Base-by-base conservation (phyloP, 129 eudicot genomes). In the Helianthus tuberosus region DNA sequence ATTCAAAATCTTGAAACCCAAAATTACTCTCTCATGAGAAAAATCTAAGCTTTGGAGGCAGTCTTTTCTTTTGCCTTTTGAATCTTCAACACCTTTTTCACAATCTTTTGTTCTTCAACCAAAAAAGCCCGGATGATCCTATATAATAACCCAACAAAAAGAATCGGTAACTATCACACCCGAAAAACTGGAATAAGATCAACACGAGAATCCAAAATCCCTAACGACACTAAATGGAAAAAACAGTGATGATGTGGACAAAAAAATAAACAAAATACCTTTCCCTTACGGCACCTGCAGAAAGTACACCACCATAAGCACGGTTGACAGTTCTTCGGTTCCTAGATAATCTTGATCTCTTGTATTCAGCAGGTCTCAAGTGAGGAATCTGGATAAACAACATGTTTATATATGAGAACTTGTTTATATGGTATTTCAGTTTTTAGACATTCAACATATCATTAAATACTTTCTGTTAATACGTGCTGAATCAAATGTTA, bases 251-350 rank as follows among this genome's bases (percentile, higher is more conserved):
- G 4, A 32, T 3, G 36, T 3, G 36, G 4, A 32, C 4, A 1
- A 43, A 13, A 13, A 61, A 35, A 2, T 0, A 2, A 61, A 32
- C n/a, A 9, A 27, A 69, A 43, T 84, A 92, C 97, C 97, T 85
- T 76, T 92, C 97, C 70, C 97, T 86, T 15, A 92, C 97, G 39
- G 97, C 97, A 79, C 91, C 83, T n/a, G 91, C 93, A 25, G 97
- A 92, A 62, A 92, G 80, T 0, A 92, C 96, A n/a, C 97, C 97
- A 46, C 97, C 97, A 68, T 92, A 92, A 32, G 97, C 86, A 85
- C 97, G 96, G 20, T 91, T 91, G 41, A 91, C 96, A 2, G 97
- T 91, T 83, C 97, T 89, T 44, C 97, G 85, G 88, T 89, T 92
- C 77, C 97, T 83, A 2, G 97, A 74, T 76, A 92, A 89, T 66